These are phyloP conservation scores for Tolypocladium inflatum DNA, from an alignment of 2,329 filamentous ascomycete species.

Conservation along the genomic window DNA sequence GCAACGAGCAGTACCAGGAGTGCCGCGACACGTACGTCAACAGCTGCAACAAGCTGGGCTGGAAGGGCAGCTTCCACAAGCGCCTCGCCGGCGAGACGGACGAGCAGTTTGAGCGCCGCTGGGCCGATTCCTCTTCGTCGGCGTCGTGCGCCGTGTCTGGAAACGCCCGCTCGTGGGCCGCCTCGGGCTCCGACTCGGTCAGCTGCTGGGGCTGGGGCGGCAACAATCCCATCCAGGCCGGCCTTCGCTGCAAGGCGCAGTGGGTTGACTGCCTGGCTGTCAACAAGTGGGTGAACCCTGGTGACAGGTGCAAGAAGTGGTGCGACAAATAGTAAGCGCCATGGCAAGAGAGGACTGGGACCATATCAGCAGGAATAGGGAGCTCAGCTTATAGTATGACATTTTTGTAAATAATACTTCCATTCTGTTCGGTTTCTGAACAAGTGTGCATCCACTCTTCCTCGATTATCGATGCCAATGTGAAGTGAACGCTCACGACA, in stretches of 20 bases:
- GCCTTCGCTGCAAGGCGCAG: slow-evolving; percentile 37
- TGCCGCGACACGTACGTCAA: slow-evolving; percentile 40
- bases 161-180: slow-evolving; percentile 5
- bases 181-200: slow-evolving; percentile 4
- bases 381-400: no score
- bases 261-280: slow-evolving; percentile 35
- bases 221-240: slow-evolving; percentile 20
- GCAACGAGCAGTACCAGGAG: slow-evolving; percentile 40
- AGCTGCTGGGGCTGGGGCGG: slow-evolving; percentile 17
- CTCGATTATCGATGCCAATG: no score
- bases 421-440: not conserved
- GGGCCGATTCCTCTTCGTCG: not conserved
- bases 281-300: slow-evolving; percentile 28
- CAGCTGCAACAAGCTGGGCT: slow-evolving; percentile 30
- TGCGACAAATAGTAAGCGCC: slow-evolving; percentile 13
- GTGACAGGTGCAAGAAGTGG: slow-evolving; percentile 30
- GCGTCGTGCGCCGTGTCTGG: slow-evolving; percentile 3
- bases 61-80: slow-evolving; percentile 15
- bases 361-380: no score
- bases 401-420: not conserved
- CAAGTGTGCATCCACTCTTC: not conserved
- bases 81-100: slow-evolving; percentile 12
- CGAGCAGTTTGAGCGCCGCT: slow-evolving; percentile 14
- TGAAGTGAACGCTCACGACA: not conserved
- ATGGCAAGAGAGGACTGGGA: no score